phyloP scores from a whole-genome alignment of 1,139 yeast genomes.

The Kurtzmaniella quercitrusa region DNA sequence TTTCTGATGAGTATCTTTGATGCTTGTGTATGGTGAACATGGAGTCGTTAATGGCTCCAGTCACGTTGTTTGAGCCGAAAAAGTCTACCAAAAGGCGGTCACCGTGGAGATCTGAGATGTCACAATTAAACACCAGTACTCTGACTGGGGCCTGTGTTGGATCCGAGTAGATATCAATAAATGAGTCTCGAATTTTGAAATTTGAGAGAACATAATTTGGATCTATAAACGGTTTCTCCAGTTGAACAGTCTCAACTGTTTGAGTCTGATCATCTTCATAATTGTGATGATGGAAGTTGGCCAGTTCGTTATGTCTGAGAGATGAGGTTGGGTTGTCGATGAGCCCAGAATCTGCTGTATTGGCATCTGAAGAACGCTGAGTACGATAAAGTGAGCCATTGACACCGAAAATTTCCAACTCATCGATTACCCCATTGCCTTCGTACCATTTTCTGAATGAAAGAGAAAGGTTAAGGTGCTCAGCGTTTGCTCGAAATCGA shows the following conservation, averaged over 20 bases:
- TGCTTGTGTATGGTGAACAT: conserved; percentile 69
- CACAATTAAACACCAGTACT: conserved; percentile 61
- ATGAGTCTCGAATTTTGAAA: conserved; percentile 54
- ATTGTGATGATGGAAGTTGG: conserved; percentile 30
- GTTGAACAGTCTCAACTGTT: conserved; percentile 7
- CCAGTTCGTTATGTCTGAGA: conserved; percentile 21
- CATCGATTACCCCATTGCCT: conserved; percentile 63
- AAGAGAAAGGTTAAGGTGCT: conserved; percentile 53
- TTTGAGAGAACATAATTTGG: conserved; percentile 46
- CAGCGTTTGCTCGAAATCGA: conserved; percentile 39
- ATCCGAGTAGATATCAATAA: conserved; percentile 39
- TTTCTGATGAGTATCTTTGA: conserved; percentile 31
- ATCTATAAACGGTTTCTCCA: conserved; percentile 18
- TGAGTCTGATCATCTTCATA: conserved; percentile 14
- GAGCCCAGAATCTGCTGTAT: background rate
- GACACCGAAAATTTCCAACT: conserved; percentile 60
- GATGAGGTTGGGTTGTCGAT: conserved; percentile 8
- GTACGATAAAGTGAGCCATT: conserved; percentile 43
- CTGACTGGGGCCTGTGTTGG: conserved; percentile 35
- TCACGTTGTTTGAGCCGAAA: conserved; percentile 63
- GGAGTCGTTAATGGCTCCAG: conserved; percentile 71
- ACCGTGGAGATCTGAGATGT: conserved; percentile 56
- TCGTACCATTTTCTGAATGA: conserved; percentile 68
- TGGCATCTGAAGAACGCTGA: background rate
- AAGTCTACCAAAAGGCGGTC: conserved; percentile 59